Evolutionary conservation across 805 yeast species (phyloP), one percentile per base, ranked within the genome.

Genomic region (Ogataea dorogensis): DNA sequence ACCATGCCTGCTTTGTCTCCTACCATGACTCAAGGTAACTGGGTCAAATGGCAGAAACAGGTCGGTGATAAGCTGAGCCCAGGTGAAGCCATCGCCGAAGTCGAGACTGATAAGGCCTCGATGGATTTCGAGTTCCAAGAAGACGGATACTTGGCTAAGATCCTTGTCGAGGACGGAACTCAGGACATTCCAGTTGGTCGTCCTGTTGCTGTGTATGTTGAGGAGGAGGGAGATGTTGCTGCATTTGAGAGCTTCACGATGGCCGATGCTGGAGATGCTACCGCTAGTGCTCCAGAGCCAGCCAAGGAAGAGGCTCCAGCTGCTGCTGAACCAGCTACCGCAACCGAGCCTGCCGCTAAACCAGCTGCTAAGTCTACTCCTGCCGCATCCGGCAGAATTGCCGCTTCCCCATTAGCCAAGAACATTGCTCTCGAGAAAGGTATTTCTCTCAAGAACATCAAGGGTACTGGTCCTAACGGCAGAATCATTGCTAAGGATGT

Each of bases 1-100:
- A 82, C 81, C 61, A 93, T 93, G 98, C 99, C 98, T 31, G 98
- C 99, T 7, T 71, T 93, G 55, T 91, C 98, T n/a, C 98, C 99
- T 49, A 93, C 99, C 36, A 93, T 93, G 99, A 85, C 96, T 44
- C 91, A 86, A 59, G 98, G 98, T 61, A 82, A 79, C 63, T 70
- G 93, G 48, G 91, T 91, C 24, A 71, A 77, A 42, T 93, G 98
- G 98, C 75, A 79, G 60, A 93, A 89, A 71, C 65, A 75, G 28
- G 86, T 81, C 24, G 98, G 98, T 57, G 98, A 93, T 61, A 67
- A 77, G 63, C 77, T 93, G 49, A 56, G 74, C 19, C 93, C 97
- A 14, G 98, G 98, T 65, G 97, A 89, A 59, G 81, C 93, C 30
- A 77, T 91, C 51, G 97, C 96, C 42, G 98, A 91, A 68, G 83